Percentiles rank a stretch among this genome's conserved stretches.
phyloP scores from a whole-genome alignment of 2,329 filamentous ascomycete species.

The Monosporascus sp. region DNA sequence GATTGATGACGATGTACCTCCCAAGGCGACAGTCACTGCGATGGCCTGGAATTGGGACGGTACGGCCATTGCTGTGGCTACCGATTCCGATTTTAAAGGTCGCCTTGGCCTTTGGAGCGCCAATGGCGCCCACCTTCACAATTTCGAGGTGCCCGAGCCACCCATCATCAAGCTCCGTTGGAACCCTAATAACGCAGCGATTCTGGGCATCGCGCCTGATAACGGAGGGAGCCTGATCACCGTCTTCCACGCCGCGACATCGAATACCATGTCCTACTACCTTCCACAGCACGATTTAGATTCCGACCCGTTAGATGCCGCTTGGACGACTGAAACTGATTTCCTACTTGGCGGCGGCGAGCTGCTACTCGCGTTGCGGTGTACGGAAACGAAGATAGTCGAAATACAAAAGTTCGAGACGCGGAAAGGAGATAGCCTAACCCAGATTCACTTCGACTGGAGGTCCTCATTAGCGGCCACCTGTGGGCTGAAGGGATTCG shows the following conservation, averaged over 20 bases:
- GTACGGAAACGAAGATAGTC: constrained; percentile 41
- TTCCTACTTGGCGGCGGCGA: constrained; percentile 57
- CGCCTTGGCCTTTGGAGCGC: constrained; percentile 51
- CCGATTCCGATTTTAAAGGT: constrained; percentile 48
- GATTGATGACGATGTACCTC: constrained; percentile 48
- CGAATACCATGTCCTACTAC: constrained; percentile 42
- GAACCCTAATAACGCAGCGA: constrained; percentile 50
- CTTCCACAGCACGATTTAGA: constrained; percentile 46
- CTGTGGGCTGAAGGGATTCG: constrained; percentile 52
- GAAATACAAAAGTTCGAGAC: constrained; percentile 46
- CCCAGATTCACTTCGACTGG: constrained; percentile 52
- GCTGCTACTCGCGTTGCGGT: constrained; percentile 43
- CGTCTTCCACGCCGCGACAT: constrained; percentile 42
- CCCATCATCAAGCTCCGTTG: constrained; percentile 58
- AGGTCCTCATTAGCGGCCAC: constrained; percentile 51
- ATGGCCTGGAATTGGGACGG: constrained; percentile 58
- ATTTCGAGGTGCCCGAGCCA: constrained; percentile 54
- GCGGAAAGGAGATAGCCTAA: constrained; percentile 48
- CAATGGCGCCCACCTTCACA: constrained; percentile 47
- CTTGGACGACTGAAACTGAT: constrained; percentile 54
- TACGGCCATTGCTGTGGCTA: constrained; percentile 51
- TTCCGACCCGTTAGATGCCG: constrained; percentile 49
- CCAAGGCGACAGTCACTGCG: constrained; percentile 49
- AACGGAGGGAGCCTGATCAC: constrained; percentile 51
- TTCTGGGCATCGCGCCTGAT: constrained; percentile 53